Evolutionary conservation across 805 yeast species (phyloP).

Genomic region (Starmerella sp.): DNA sequence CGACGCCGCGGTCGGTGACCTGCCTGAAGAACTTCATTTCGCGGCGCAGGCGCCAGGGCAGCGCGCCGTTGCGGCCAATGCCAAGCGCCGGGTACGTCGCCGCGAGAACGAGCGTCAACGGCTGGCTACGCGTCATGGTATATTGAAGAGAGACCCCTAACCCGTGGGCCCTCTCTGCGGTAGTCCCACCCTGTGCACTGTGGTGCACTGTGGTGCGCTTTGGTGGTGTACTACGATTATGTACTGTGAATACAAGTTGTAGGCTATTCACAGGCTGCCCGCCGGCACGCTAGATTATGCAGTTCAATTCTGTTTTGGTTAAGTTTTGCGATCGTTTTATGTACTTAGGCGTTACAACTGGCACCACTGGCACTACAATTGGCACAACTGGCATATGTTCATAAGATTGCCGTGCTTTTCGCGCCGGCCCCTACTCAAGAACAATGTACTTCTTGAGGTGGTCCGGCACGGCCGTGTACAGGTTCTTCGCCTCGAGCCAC

Average conservation of each 20-base stretch:
- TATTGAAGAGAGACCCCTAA: background rate
- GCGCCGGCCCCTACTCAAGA: conserved; percentile 20
- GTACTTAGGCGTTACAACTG: too few species aligned
- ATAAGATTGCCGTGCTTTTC: too few species aligned
- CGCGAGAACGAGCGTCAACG: conserved; percentile 64
- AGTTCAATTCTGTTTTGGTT: too few species aligned
- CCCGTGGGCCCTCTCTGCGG: background rate
- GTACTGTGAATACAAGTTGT: too few species aligned
- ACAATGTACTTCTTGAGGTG: conserved; percentile 58
- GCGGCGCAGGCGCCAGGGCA: conserved; percentile 78
- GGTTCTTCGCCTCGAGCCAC: conserved; percentile 64
- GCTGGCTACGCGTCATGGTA: conserved; percentile 6
- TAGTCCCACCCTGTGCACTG: too few species aligned
- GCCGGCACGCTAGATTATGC: too few species aligned
- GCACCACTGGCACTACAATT: too few species aligned
- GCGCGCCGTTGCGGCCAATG: conserved; percentile 66
- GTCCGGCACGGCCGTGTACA: conserved; percentile 54
- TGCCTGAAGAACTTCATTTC: conserved; percentile 80
- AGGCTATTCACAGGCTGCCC: too few species aligned
- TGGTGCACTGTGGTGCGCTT: too few species aligned
- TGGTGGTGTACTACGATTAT: too few species aligned
- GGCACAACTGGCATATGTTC: background rate
- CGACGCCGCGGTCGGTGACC: conserved; percentile 49
- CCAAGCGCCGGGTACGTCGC: conserved; percentile 71
- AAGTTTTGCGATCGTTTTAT: too few species aligned